phyloP scores from a whole-genome alignment of 2,329 filamentous ascomycete genomes.

The Raffaelea ambrosiae region DNA sequence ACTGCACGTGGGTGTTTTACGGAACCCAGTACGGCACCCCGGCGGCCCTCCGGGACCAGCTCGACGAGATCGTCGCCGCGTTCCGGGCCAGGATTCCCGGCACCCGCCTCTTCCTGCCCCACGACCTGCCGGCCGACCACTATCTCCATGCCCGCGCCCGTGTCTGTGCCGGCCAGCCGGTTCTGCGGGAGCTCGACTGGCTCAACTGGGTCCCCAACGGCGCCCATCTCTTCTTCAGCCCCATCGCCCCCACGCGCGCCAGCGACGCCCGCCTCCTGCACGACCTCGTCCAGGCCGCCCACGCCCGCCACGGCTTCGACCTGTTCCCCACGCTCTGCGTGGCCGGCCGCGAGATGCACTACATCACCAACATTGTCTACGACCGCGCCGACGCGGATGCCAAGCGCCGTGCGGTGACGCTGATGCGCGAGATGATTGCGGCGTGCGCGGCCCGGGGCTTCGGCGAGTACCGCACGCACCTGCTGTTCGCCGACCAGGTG shows the following conservation, averaged over 20 bases:
- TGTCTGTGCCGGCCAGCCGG: constrained; percentile 25
- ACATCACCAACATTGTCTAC: constrained; percentile 41
- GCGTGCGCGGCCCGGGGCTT: constrained; percentile 26
- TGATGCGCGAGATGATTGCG: constrained; percentile 25
- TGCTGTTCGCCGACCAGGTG: constrained; percentile 30
- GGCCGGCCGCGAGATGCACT: constrained; percentile 45
- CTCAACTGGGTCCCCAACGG: constrained; percentile 44
- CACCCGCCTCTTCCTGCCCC: constrained; percentile 31
- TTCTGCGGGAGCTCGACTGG: constrained; percentile 29
- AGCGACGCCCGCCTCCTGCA: constrained; percentile 37
- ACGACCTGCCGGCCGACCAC: constrained; percentile 28
- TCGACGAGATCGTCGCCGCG: constrained; percentile 30
- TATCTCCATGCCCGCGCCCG: constrained; percentile 26
- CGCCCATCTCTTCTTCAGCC: constrained; percentile 42
- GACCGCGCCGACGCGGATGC: constrained; percentile 25
- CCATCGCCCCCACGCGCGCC: constrained; percentile 39
- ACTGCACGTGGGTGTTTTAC: constrained; percentile 40
- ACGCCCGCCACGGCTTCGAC: constrained; percentile 37
- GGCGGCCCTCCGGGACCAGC: constrained; percentile 21
- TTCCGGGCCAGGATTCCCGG: constrained; percentile 31
- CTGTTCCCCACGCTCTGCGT: constrained; percentile 42
- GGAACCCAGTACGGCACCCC: constrained; percentile 30
- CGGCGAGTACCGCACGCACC: constrained; percentile 31
- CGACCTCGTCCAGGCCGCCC: constrained; percentile 25
- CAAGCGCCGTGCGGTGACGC: constrained; percentile 17